These are phyloP conservation scores for Pterocarpus macrocarpus DNA, from an alignment of 306 rosid species.

Conservation along the genomic window DNA sequence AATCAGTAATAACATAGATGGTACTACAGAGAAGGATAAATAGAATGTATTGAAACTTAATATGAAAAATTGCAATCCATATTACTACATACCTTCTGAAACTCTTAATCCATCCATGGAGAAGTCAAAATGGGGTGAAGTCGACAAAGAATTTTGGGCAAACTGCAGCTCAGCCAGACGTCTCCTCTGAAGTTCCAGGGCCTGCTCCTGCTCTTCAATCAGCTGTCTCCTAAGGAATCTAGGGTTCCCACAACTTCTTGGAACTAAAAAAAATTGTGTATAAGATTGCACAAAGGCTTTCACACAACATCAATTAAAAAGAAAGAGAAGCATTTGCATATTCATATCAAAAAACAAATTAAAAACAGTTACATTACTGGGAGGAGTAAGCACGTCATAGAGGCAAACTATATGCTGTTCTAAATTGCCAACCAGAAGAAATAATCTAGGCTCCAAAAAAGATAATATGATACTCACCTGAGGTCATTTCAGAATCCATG, in stretches of 20 bases:
- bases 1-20: not conserved
- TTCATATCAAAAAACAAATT: not conserved
- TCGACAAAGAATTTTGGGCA: constrained; percentile 38
- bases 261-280: constrained; percentile 50
- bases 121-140: constrained; percentile 50
- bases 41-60: not conserved
- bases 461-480: constrained; percentile 61
- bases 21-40: not conserved
- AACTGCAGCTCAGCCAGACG: constrained; percentile 58
- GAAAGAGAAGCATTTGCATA: not conserved
- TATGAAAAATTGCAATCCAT: not conserved
- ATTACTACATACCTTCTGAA: constrained; percentile 51
- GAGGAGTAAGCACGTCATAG: not conserved
- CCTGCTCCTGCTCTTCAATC: constrained; percentile 62
- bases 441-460: constrained; percentile 1
- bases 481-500: constrained; percentile 58
- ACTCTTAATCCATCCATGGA: constrained; percentile 52
- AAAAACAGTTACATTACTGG: not conserved
- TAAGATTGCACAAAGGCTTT: constrained; percentile 4
- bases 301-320: not conserved
- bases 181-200: constrained; percentile 61
- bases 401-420: not conserved
- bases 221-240: constrained; percentile 61
- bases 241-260: constrained; percentile 58
- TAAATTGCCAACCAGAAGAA: not conserved